These are phyloP conservation scores for Inosperma sp. DNA, from an alignment of 768 basidiomycete genomes.

Conservation along the genomic window DNA sequence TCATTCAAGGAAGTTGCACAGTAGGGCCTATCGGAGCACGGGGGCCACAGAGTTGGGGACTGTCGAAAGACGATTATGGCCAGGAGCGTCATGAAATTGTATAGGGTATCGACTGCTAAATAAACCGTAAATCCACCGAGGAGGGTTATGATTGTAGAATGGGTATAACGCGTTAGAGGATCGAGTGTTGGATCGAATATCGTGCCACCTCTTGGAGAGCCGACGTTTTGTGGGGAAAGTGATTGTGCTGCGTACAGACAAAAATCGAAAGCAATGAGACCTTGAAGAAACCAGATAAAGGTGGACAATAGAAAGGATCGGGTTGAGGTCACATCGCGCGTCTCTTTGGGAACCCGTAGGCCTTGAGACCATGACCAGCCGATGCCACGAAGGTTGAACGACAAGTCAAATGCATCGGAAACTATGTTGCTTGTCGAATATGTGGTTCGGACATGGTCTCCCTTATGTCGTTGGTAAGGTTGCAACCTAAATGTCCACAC, in stretches of 20 bases:
- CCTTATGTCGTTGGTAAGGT: slow-evolving; percentile 29
- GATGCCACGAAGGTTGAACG: slow-evolving; percentile 48
- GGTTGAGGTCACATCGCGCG: slow-evolving; percentile 35
- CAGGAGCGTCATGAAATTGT: slow-evolving; percentile 40
- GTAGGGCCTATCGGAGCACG: slow-evolving; percentile 57
- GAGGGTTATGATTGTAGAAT: slow-evolving; percentile 41
- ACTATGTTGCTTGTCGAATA: slow-evolving; percentile 14
- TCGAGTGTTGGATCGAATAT: slow-evolving; percentile 40
- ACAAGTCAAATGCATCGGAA: slow-evolving; percentile 47
- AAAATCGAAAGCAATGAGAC: slow-evolving; percentile 40
- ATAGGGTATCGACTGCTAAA: slow-evolving; percentile 38
- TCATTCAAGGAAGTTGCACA: slow-evolving; percentile 51
- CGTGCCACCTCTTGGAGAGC: slow-evolving; percentile 34
- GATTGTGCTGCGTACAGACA: slow-evolving; percentile 45
- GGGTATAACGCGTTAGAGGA: slow-evolving; percentile 34
- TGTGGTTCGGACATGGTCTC: slow-evolving; percentile 4
- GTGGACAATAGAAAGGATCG: slow-evolving; percentile 35
- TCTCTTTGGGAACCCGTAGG: slow-evolving; percentile 39
- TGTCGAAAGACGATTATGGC: slow-evolving; percentile 46
- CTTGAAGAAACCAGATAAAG: slow-evolving; percentile 27
- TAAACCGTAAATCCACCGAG: slow-evolving; percentile 44
- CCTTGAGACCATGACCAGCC: slow-evolving; percentile 59
- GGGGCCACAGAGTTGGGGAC: slow-evolving; percentile 55
- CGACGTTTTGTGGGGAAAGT: slow-evolving; percentile 41
- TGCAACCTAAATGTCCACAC: slow-evolving; percentile 38